Evolutionary conservation across 2,329 filamentous ascomycete species (phyloP).

Genomic region (Penicillium griseofulvum): DNA sequence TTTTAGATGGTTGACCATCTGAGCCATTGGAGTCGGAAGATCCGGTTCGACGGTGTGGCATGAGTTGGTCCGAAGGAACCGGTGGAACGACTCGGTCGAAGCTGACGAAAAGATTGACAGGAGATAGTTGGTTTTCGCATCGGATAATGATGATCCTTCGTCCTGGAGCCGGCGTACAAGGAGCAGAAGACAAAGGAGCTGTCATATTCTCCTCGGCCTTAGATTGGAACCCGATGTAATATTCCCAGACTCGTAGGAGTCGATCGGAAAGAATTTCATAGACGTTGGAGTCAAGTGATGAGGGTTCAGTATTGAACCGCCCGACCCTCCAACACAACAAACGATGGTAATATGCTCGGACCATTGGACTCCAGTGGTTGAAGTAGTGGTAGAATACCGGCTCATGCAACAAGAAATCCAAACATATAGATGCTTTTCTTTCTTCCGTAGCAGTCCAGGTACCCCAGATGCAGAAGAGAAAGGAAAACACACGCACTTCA

Average conservation of each 20-base stretch:
- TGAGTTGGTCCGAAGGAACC: constrained; percentile 30
- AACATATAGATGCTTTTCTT: constrained; percentile 68
- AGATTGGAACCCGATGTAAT: constrained; percentile 73
- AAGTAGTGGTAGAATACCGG: constrained; percentile 77
- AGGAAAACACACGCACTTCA: constrained; percentile 78
- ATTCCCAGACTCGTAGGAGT: constrained; percentile 71
- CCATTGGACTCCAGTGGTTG: constrained; percentile 95
- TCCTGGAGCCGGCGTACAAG: constrained; percentile 80
- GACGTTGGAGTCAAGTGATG: constrained; percentile 67
- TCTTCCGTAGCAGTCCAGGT: constrained; percentile 63
- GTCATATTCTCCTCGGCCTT: constrained; percentile 58
- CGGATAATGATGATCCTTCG: constrained; percentile 86
- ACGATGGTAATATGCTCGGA: constrained; percentile 87
- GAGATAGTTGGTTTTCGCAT: constrained; percentile 64
- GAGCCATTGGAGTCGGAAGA: constrained; percentile 27
- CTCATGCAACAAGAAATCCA: constrained; percentile 72
- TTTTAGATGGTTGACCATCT: constrained; percentile 31
- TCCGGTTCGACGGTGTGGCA: constrained; percentile 37
- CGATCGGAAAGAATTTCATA: constrained; percentile 66
- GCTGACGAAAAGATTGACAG: constrained; percentile 56
- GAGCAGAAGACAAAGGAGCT: constrained; percentile 68
- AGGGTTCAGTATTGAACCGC: constrained; percentile 66
- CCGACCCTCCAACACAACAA: constrained; percentile 86
- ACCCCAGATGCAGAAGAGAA: constrained; percentile 78
- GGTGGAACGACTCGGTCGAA: constrained; percentile 60